A percentile compares a stretch with the other conserved stretches of the same genome.
phyloP scores from a whole-genome alignment of 2,329 filamentous ascomycete species.

The Cladophialophora immunda region DNA sequence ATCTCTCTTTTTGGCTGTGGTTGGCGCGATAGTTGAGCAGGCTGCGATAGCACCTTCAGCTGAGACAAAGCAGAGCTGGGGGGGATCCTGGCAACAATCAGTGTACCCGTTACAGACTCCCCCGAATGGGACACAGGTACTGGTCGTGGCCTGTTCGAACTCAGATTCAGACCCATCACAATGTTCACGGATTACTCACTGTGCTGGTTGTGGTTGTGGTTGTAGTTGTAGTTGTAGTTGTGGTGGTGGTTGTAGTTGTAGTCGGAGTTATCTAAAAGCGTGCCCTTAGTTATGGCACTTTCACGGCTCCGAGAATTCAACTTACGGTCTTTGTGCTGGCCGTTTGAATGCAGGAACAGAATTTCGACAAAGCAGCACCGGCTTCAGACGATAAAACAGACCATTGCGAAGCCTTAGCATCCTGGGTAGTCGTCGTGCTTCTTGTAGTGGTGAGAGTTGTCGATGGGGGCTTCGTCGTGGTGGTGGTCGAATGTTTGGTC shows the following conservation, averaged over 20 bases:
- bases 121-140: background rate
- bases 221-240: background rate
- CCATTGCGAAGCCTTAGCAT: conserved; percentile 13
- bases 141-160: too few species aligned
- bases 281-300: background rate
- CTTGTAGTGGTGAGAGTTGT: background rate
- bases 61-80: too few species aligned
- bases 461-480: background rate
- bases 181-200: too few species aligned
- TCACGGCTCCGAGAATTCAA: background rate
- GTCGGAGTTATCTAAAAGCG: background rate
- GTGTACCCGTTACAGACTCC: too few species aligned
- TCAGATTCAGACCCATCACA: too few species aligned
- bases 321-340: conserved; percentile 6
- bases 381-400: conserved; percentile 1
- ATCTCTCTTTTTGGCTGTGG: too few species aligned
- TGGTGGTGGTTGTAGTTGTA: background rate
- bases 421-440: background rate
- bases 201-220: background rate
- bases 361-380: conserved; percentile 4
- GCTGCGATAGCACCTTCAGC: too few species aligned
- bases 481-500: background rate
- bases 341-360: conserved; percentile 14
- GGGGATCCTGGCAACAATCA: too few species aligned
- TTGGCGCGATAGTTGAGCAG: too few species aligned